phyloP scores from a whole-genome alignment of 345 rosid species.

The Aurinia saxatilis region DNA sequence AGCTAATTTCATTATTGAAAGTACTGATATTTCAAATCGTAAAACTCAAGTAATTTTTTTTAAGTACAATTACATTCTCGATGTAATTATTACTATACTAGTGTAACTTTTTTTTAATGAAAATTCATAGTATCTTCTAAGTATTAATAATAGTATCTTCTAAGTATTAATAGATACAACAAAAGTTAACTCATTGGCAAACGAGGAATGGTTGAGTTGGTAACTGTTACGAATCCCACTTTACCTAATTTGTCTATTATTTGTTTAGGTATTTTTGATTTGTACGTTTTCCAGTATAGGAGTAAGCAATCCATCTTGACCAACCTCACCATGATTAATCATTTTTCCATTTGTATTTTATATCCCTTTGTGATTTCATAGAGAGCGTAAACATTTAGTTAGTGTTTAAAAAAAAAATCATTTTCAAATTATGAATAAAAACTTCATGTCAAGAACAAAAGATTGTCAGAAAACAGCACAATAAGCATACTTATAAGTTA shows the following conservation, averaged over 20 bases:
- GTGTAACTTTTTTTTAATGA: neutral
- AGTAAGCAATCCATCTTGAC: conserved; percentile 24
- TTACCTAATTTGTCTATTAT: conserved; percentile 18
- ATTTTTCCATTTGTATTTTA: neutral
- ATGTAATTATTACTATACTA: too few relatives aligned
- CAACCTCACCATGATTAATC: conserved; percentile 22
- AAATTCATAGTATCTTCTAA: neutral
- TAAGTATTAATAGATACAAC: neutral
- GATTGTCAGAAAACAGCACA: too few relatives aligned
- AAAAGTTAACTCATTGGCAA: neutral
- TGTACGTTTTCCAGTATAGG: conserved; percentile 12
- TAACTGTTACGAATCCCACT: conserved; percentile 22
- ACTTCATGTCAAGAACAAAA: too few relatives aligned
- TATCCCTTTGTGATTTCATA: too few relatives aligned
- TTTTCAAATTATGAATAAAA: too few relatives aligned
- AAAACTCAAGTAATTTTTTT: too few relatives aligned
- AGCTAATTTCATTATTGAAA: too few relatives aligned
- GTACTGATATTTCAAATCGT: too few relatives aligned
- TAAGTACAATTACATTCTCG: too few relatives aligned
- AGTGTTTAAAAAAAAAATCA: too few relatives aligned
- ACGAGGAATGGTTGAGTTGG: conserved; percentile 20
- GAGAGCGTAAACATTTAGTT: too few relatives aligned
- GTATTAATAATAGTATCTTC: neutral
- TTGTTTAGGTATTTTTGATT: conserved; percentile 21
- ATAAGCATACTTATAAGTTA: too few relatives aligned